Evolutionary conservation across 78 protist species (phyloP).

Genomic region (Cavenderia fasciculata): DNA sequence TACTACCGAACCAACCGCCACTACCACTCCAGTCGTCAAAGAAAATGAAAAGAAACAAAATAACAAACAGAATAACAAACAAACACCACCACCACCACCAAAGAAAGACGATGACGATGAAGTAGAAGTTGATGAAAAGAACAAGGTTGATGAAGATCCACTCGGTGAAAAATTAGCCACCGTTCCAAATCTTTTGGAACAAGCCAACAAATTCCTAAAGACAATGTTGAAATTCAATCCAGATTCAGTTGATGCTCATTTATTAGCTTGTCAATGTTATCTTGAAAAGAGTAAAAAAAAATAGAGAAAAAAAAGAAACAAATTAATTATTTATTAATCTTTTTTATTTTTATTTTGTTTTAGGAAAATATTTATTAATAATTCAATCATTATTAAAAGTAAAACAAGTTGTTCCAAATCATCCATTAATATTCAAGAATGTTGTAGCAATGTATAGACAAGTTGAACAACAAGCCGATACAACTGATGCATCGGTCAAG

Average conservation of each 20-base stretch:
- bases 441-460: background rate
- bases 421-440: background rate
- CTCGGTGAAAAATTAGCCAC: slow-evolving; percentile 31
- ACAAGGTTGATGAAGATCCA: slow-evolving; percentile 36
- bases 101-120: background rate
- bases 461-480: background rate
- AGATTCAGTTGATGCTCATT: slow-evolving; percentile 15
- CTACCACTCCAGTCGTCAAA: too few relatives aligned
- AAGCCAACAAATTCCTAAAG: slow-evolving; percentile 12
- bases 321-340: background rate
- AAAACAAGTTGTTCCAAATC: background rate
- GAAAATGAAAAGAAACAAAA: too few relatives aligned
- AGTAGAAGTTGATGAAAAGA: background rate
- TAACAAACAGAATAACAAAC: background rate
- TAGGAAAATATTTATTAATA: slow-evolving; percentile 6
- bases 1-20: too few relatives aligned
- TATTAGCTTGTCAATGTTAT: slow-evolving; percentile 29
- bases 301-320: background rate
- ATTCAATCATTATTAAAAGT: slow-evolving; percentile 31
- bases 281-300: background rate
- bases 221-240: slow-evolving; percentile 16
- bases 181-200: background rate
- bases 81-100: background rate
- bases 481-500: background rate
- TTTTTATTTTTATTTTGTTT: background rate